Conservation (phyloP, 2,329 filamentous ascomycete genomes). For the Diaporthe australafricana region DNA sequence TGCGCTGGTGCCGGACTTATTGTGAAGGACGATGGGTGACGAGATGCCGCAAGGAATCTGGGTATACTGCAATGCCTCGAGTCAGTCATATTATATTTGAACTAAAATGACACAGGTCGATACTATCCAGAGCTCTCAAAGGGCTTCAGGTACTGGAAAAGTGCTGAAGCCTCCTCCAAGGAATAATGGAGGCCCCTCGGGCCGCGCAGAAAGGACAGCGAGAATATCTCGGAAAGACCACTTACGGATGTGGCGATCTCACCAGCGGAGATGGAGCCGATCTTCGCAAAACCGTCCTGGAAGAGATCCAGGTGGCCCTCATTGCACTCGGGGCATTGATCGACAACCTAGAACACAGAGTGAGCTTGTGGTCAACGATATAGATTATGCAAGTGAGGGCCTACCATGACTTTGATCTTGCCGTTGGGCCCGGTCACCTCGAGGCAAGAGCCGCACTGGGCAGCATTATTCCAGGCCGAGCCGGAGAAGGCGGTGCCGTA, state of each 20-base stretch:
- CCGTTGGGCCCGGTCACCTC: conserved; percentile 68
- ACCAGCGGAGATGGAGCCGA: conserved; percentile 50
- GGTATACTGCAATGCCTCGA: conserved; percentile 42
- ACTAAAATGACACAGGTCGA: too few relatives aligned
- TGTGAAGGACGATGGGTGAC: conserved; percentile 54
- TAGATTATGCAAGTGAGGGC: conserved; percentile 32
- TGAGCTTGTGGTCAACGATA: neutral
- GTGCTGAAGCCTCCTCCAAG: neutral
- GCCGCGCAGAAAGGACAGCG: neutral
- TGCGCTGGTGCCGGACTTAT: conserved; percentile 56
- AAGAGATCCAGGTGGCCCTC: conserved; percentile 58
- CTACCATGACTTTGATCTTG: conserved; percentile 74
- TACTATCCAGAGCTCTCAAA: neutral
- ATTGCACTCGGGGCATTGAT: conserved; percentile 57
- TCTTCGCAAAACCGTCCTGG: conserved; percentile 53
- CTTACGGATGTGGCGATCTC: conserved; percentile 47
- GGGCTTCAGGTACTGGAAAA: neutral
- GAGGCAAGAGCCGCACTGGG: conserved; percentile 72
- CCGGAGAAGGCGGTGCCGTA: conserved; percentile 72
- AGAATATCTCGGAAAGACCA: neutral
- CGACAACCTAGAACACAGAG: conserved; percentile 51
- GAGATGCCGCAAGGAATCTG: conserved; percentile 56
- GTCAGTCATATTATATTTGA: neutral
- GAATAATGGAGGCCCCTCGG: neutral
- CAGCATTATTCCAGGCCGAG: conserved; percentile 65